Conservation (phyloP, 495 filamentous ascomycete species). For the Pyronema domesticum region DNA sequence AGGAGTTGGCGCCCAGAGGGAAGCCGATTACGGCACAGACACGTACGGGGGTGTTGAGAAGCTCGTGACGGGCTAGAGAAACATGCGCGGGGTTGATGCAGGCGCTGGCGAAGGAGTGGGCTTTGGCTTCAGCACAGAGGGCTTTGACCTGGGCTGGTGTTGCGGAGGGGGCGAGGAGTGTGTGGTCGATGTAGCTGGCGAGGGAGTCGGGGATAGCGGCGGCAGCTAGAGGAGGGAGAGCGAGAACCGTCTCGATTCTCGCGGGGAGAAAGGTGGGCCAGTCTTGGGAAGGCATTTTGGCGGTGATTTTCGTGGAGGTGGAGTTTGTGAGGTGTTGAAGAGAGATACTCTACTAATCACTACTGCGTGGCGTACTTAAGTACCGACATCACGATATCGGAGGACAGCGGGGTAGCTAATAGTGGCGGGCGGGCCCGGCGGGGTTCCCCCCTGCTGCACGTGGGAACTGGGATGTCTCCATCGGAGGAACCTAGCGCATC, state of each 20-base stretch:
- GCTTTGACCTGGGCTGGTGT: slow-evolving; percentile 36
- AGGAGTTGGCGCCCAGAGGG: slow-evolving; percentile 42
- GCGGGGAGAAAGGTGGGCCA: too few relatives aligned
- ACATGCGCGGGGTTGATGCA: slow-evolving; percentile 28
- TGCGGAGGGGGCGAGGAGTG: slow-evolving; percentile 39
- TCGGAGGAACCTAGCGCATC: too few relatives aligned
- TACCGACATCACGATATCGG: too few relatives aligned
- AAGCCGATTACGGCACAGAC: slow-evolving; percentile 52
- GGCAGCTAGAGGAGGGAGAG: not conserved
- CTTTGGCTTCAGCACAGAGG: slow-evolving; percentile 45
- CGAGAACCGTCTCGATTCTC: not conserved
- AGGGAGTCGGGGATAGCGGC: not conserved
- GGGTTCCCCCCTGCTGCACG: too few relatives aligned
- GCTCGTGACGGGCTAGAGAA: slow-evolving; percentile 33
- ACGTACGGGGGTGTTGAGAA: slow-evolving; percentile 33
- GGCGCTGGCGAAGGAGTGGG: slow-evolving; percentile 37
- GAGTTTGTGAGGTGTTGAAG: too few relatives aligned
- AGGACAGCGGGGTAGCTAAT: too few relatives aligned
- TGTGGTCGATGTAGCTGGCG: slow-evolving; percentile 41
- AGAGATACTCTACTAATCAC: too few relatives aligned
- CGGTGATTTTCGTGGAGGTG: too few relatives aligned
- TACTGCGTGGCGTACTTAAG: too few relatives aligned
- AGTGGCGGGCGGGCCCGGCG: too few relatives aligned
- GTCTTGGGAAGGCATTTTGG: too few relatives aligned
- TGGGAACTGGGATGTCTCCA: too few relatives aligned